These are phyloP conservation scores for Lachnellula arida DNA, from an alignment of 2,329 filamentous ascomycete genomes.

Conservation along the genomic window DNA sequence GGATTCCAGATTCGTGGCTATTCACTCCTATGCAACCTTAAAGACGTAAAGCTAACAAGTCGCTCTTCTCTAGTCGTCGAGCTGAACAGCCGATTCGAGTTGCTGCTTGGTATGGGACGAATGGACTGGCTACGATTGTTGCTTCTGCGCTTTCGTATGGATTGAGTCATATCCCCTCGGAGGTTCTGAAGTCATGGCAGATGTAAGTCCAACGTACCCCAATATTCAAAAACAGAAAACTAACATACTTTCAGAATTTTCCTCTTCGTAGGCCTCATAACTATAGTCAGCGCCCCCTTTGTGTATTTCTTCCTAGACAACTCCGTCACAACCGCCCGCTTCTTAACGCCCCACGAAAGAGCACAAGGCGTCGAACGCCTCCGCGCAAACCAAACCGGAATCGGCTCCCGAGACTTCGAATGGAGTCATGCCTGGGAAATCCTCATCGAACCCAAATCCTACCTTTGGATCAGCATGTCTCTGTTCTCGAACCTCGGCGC, in stretches of 20 bases:
- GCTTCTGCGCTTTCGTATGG: constrained; percentile 31
- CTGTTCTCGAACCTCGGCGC: constrained; percentile 62
- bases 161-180: constrained; percentile 40
- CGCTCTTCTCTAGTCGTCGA: constrained; percentile 17
- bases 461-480: constrained; percentile 56
- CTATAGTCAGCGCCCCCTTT: constrained; percentile 52
- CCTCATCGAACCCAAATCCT: constrained; percentile 46
- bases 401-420: constrained; percentile 66
- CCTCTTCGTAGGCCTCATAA: constrained; percentile 57
- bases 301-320: constrained; percentile 57
- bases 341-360: constrained; percentile 61
- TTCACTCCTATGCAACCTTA: no score
- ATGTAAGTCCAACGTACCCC: constrained; percentile 22
- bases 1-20: no score
- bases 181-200: constrained; percentile 34
- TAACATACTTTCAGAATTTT: constrained; percentile 62
- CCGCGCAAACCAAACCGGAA: constrained; percentile 69
- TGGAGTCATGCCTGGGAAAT: constrained; percentile 57
- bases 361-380: constrained; percentile 66
- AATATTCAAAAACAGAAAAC: constrained; percentile 31
- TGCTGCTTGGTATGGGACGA: constrained; percentile 33
- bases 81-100: constrained; percentile 36
- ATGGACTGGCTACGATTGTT: constrained; percentile 30
- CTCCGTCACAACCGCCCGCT: constrained; percentile 46
- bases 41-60: no score